Conservation (phyloP, 1,284 basidiomycete genomes). For the Tetrapyrgos nigripes region DNA sequence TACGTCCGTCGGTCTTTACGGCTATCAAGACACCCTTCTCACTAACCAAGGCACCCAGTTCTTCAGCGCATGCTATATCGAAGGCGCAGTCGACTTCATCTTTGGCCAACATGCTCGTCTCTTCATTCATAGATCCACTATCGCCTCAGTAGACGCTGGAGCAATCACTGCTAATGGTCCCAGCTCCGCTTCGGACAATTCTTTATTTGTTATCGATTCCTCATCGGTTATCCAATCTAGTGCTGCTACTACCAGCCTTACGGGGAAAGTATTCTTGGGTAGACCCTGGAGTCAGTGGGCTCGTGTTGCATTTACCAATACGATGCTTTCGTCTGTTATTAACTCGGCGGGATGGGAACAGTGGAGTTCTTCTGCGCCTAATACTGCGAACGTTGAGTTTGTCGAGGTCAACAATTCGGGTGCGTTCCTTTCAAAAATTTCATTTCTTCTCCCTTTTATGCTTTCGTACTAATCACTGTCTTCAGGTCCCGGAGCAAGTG, state of each 20-base stretch:
- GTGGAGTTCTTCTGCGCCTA: constrained; percentile 32
- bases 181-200: constrained; percentile 11
- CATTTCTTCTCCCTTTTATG: no score
- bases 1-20: no score
- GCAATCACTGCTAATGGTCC: constrained; percentile 35
- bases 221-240: constrained; percentile 24
- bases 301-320: constrained; percentile 24
- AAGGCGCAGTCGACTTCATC: no score
- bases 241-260: constrained; percentile 23
- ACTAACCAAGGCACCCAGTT: constrained; percentile 36
- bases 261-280: constrained; percentile 34
- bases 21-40: constrained; percentile 37
- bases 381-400: constrained; percentile 37
- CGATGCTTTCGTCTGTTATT: constrained; percentile 22
- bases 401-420: no score
- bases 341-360: constrained; percentile 35
- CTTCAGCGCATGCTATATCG: constrained; percentile 35
- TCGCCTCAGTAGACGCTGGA: constrained; percentile 33
- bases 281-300: constrained; percentile 35
- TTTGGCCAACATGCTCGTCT: no score
- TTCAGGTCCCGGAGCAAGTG: no score
- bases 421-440: no score
- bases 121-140: constrained; percentile 36
- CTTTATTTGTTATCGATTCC: constrained; percentile 31
- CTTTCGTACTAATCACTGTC: no score